Evolutionary conservation across 805 yeast species (phyloP).

Genomic region (Wickerhamiella sergipiensis): DNA sequence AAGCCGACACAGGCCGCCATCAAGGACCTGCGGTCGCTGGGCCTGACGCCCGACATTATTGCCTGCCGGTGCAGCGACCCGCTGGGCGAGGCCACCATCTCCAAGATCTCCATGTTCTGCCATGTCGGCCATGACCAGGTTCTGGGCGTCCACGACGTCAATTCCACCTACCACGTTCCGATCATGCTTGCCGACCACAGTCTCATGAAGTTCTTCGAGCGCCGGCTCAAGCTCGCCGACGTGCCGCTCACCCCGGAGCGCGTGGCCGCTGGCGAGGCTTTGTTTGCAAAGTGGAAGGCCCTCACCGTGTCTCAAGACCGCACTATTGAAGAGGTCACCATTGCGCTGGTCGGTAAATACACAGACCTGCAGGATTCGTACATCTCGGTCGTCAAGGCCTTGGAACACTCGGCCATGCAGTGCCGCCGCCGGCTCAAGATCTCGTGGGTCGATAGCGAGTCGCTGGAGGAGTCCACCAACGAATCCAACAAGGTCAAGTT

Average conservation of each 20-base stretch:
- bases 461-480: constrained; percentile 65
- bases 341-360: constrained; percentile 96
- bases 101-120: constrained; percentile 96
- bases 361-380: constrained; percentile 92
- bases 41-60: constrained; percentile 90
- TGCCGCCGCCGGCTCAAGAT: constrained; percentile 74
- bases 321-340: constrained; percentile 74
- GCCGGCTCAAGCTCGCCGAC: constrained; percentile 49
- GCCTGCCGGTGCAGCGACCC: constrained; percentile 91
- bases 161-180: constrained; percentile 96
- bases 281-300: constrained; percentile 65
- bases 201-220: constrained; percentile 53
- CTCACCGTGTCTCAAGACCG: constrained; percentile 72
- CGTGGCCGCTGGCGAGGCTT: constrained; percentile 46
- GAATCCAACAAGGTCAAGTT: constrained; percentile 54
- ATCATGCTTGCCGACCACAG: constrained; percentile 76
- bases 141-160: constrained; percentile 90
- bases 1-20: constrained; percentile 99
- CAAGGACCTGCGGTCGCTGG: constrained; percentile 88
- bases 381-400: constrained; percentile 83
- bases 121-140: constrained; percentile 98
- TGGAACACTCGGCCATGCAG: constrained; percentile 91
- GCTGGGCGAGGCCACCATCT: constrained; percentile 73
- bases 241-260: constrained; percentile 37
- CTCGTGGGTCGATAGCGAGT: constrained; percentile 92